These are phyloP conservation scores for Mucor ambiguus DNA, from an alignment of 371 early-diverging fungal genomes.

Conservation along the genomic window DNA sequence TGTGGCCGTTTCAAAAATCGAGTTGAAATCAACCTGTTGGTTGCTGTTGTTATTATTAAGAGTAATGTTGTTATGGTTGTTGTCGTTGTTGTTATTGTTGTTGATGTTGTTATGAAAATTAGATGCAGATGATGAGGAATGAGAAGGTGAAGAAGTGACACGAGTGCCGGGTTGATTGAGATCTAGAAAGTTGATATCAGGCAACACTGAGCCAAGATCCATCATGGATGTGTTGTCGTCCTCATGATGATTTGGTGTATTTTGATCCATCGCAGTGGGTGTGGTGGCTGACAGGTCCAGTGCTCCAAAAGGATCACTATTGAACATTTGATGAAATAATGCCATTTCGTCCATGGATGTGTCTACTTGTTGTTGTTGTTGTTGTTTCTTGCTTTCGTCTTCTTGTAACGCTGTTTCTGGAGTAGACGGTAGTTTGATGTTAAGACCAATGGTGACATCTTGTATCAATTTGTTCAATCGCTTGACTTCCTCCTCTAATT, in stretches of 20 bases:
- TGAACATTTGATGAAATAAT: constrained; percentile 42
- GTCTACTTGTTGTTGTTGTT: constrained; percentile 14
- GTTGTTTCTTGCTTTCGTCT: not conserved
- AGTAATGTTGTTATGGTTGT: not conserved
- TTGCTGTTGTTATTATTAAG: not conserved
- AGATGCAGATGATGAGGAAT: not conserved
- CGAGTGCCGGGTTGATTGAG: not conserved
- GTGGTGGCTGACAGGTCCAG: constrained; percentile 17
- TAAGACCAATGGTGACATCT: constrained; percentile 10
- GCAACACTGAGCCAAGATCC: constrained; percentile 20
- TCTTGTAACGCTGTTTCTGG: constrained; percentile 19
- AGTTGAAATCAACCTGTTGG: not conserved
- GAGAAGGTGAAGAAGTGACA: not conserved
- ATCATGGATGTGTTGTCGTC: constrained; percentile 10
- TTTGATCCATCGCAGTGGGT: constrained; percentile 1
- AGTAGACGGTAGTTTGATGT: constrained; percentile 22
- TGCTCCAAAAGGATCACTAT: constrained; percentile 23
- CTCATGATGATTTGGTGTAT: not conserved
- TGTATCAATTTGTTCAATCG: constrained; percentile 28
- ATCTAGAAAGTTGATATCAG: constrained; percentile 24
- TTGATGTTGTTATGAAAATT: not conserved
- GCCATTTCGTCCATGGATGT: constrained; percentile 34
- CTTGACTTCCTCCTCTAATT: constrained; percentile 39
- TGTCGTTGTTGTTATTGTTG: not conserved
- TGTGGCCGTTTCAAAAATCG: constrained; percentile 7